These are phyloP conservation scores for Pneumocystis oryctolagi DNA, from an alignment of 1,139 yeast species.

Conservation along the genomic window DNA sequence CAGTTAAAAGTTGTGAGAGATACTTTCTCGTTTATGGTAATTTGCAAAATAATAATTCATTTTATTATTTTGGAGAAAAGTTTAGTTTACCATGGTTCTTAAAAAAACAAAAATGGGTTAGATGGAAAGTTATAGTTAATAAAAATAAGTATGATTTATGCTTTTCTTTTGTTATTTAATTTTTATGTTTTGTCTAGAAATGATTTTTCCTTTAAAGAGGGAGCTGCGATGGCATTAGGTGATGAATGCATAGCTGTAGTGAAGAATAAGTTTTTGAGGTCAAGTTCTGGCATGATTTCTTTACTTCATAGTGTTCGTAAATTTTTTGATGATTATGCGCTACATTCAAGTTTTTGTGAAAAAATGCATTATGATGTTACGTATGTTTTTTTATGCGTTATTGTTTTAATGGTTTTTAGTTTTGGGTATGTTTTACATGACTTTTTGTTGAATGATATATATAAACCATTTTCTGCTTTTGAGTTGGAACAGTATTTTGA, in stretches of 20 bases:
- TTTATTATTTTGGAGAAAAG: background rate
- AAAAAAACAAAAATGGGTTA: background rate
- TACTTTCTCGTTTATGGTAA: background rate
- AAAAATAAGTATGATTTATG: background rate
- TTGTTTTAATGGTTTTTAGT: background rate
- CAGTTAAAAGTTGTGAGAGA: background rate
- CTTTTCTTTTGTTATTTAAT: background rate
- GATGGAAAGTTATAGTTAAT: background rate
- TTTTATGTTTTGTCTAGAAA: background rate
- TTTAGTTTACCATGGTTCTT: background rate
- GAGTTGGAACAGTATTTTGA: background rate
- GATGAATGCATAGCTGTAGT: background rate
- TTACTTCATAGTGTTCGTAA: background rate
- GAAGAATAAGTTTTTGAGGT: background rate
- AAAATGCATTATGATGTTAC: background rate
- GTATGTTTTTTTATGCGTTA: background rate
- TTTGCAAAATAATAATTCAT: background rate
- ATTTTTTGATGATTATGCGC: background rate
- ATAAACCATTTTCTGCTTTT: background rate
- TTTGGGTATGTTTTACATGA: background rate
- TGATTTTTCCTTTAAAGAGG: background rate
- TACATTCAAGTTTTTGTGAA: background rate
- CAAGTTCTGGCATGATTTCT: background rate
- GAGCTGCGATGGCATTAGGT: background rate
- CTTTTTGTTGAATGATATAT: background rate